These are phyloP conservation scores for Collybia nuda DNA, from an alignment of 768 basidiomycete species.

Conservation along the genomic window DNA sequence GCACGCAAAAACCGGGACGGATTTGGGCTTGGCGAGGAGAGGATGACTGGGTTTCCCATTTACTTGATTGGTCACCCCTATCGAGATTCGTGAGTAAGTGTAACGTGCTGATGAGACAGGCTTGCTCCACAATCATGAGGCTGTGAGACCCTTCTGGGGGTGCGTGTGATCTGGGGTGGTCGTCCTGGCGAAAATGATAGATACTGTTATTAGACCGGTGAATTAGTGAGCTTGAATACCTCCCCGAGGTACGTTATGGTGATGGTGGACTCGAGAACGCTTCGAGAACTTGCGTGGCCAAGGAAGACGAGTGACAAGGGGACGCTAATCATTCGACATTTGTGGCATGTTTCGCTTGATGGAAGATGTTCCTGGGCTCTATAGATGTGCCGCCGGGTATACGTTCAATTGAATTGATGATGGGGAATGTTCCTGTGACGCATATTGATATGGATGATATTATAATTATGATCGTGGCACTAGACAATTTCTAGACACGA, in stretches of 20 bases:
- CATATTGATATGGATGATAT: conserved; percentile 15
- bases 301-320: not conserved
- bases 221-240: too few species aligned
- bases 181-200: not conserved
- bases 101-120: conserved; percentile 11
- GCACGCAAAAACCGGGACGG: too few species aligned
- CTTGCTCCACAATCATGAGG: conserved; percentile 37
- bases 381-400: conserved; percentile 31
- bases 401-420: not conserved
- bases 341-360: not conserved
- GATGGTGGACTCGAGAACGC: too few species aligned
- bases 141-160: conserved; percentile 16
- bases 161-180: conserved; percentile 5
- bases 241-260: too few species aligned
- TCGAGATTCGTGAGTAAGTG: too few species aligned
- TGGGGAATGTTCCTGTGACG: conserved; percentile 37
- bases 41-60: too few species aligned
- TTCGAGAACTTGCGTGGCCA: not conserved
- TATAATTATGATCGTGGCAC: not conserved
- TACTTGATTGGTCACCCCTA: too few species aligned
- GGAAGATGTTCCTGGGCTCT: conserved; percentile 16
- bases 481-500: too few species aligned
- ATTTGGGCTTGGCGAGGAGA: too few species aligned
- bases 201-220: too few species aligned
- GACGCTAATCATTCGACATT: not conserved